Percentiles rank a stretch among this genome's conserved stretches.
These are phyloP conservation scores for Cinnamomum micranthum DNA, from an alignment of 164 flowering plant genomes.

Conservation along the genomic window DNA sequence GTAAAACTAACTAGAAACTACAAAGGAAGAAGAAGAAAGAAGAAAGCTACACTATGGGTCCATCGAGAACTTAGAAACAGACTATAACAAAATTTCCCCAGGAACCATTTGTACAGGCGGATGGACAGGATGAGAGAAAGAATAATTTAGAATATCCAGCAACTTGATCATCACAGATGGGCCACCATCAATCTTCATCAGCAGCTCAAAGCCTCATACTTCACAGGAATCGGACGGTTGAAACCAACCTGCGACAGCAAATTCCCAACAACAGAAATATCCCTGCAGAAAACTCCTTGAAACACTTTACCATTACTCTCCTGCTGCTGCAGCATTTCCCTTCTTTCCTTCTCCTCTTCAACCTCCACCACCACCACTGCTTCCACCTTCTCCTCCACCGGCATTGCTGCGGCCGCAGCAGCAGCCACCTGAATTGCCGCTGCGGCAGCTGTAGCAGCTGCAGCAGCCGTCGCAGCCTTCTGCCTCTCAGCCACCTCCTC, in stretches of 20 bases:
- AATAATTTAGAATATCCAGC: neutral
- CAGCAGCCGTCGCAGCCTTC: conserved; percentile 52
- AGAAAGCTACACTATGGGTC: neutral
- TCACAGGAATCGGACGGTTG: conserved; percentile 64
- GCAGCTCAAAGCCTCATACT: conserved; percentile 91
- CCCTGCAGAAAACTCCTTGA: conserved; percentile 91
- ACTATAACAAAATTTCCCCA: conserved; percentile 9
- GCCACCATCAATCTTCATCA: conserved; percentile 16
- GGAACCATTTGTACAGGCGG: conserved; percentile 7
- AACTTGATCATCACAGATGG: neutral
- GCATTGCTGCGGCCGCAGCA: conserved; percentile 9
- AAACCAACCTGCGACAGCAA: conserved; percentile 69
- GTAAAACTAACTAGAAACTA: neutral
- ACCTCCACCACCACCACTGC: conserved; percentile 2
- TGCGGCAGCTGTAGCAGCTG: conserved; percentile 3
- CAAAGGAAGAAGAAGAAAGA: neutral
- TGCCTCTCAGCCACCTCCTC: conserved; percentile 72
- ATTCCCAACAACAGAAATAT: conserved; percentile 67
- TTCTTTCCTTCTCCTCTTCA: conserved; percentile 1
- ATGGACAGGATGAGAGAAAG: neutral
- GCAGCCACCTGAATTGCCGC: conserved; percentile 12
- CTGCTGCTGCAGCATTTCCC: neutral
- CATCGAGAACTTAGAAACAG: neutral
- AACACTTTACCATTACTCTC: conserved; percentile 14
- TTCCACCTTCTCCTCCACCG: conserved; percentile 9